Evolutionary conservation across 371 early-diverging fungal species (phyloP).

Genomic region (Rhizopus sp.): DNA sequence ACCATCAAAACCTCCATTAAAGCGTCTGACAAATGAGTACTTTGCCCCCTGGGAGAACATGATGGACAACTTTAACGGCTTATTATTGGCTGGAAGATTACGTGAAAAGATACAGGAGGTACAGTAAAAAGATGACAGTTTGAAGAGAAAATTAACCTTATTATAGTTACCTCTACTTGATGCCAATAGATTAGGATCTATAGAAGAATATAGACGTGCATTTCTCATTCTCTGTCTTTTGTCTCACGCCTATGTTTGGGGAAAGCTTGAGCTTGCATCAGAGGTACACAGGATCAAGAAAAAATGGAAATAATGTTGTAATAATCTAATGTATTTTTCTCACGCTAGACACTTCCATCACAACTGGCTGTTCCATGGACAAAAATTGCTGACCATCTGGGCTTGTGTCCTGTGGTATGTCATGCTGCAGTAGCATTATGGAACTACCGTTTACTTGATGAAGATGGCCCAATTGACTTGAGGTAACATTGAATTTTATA

Average conservation of each 20-base stretch:
- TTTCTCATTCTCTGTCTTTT: conserved; percentile 86
- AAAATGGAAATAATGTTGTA: background rate
- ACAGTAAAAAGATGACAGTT: background rate
- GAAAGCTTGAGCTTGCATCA: conserved; percentile 75
- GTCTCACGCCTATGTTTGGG: conserved; percentile 93
- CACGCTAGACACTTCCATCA: conserved; percentile 73
- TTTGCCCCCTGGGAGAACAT: conserved; percentile 90
- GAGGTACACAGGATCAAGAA: conserved; percentile 50
- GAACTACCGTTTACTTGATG: conserved; percentile 86
- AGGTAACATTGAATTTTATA: conserved; percentile 45
- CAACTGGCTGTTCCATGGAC: conserved; percentile 88
- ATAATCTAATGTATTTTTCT: conserved; percentile 23
- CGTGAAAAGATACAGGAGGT: conserved; percentile 76
- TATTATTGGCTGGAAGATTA: conserved; percentile 78
- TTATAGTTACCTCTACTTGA: conserved; percentile 78
- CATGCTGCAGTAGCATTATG: conserved; percentile 88
- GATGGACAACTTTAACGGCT: conserved; percentile 75
- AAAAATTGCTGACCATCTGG: conserved; percentile 75
- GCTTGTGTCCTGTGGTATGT: conserved; percentile 84
- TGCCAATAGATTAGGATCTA: conserved; percentile 54
- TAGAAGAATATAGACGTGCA: conserved; percentile 81
- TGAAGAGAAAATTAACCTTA: background rate
- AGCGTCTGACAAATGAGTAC: conserved; percentile 70
- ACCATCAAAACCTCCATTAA: conserved; percentile 75
- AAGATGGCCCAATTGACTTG: conserved; percentile 67